Conservation (phyloP, 2,329 filamentous ascomycete species). For the Aureobasidium sp. region DNA sequence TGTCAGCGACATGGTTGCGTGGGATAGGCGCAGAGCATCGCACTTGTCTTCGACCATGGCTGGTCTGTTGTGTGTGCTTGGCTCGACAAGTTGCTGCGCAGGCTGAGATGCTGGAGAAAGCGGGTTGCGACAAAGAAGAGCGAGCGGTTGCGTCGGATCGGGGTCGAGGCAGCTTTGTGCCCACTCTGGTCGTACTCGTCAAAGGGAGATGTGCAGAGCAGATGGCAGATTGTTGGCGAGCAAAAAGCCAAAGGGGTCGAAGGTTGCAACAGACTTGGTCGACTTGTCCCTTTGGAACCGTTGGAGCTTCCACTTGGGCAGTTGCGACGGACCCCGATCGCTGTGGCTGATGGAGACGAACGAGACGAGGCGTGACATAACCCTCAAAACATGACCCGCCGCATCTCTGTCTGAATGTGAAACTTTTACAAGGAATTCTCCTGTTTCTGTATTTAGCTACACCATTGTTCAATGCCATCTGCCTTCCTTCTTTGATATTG, state of each 20-base stretch:
- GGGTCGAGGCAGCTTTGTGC: neutral
- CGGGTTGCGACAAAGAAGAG: constrained; percentile 4
- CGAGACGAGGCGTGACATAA: neutral
- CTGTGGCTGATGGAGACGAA: neutral
- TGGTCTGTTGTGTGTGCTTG: neutral
- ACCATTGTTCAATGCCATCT: neutral
- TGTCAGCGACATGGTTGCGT: neutral
- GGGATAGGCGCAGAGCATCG: neutral
- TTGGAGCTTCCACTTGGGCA: neutral
- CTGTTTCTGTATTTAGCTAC: neutral
- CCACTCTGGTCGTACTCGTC: neutral
- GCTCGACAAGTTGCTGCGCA: neutral
- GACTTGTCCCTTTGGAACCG: constrained; percentile 5
- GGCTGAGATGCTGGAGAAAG: neutral
- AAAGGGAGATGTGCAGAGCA: neutral
- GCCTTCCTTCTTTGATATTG: neutral
- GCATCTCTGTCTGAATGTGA: constrained; percentile 2
- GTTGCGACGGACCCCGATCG: neutral
- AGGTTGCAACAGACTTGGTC: neutral
- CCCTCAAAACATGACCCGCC: neutral
- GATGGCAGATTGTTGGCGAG: neutral
- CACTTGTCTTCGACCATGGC: constrained; percentile 13
- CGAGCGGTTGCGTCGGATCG: neutral
- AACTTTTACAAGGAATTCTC: neutral
- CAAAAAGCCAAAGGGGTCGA: neutral